Conservation (phyloP, 306 rosid genomes). For the Fragaria vesca region DNA sequence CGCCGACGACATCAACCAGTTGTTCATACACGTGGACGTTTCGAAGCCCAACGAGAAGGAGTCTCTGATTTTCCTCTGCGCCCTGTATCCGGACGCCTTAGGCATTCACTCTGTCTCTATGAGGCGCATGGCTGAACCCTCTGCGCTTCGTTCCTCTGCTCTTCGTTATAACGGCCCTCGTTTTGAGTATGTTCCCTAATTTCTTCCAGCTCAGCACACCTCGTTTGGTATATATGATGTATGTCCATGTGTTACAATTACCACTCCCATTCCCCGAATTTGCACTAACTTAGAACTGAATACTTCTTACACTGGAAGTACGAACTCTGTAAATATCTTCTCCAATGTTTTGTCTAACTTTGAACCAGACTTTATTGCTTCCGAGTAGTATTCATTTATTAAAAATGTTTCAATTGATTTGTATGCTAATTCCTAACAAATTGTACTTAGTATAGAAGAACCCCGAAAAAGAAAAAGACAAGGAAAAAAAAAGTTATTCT, state of each 20-base stretch:
- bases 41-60: slow-evolving; percentile 62
- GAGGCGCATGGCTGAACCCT: slow-evolving; percentile 47
- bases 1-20: slow-evolving; percentile 52
- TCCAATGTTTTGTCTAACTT: too few relatives aligned
- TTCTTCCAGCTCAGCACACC: too few relatives aligned
- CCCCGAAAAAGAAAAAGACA: neutral
- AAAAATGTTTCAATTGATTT: neutral
- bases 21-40: slow-evolving; percentile 74
- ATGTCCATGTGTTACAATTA: too few relatives aligned
- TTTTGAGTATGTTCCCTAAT: slow-evolving; percentile 54
- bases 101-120: slow-evolving; percentile 90
- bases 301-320: neutral
- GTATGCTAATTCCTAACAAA: neutral
- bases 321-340: neutral
- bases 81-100: slow-evolving; percentile 76
- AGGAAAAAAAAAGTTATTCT: neutral
- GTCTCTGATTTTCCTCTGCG: slow-evolving; percentile 69
- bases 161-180: slow-evolving; percentile 53
- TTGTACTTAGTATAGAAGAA: neutral
- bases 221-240: too few relatives aligned
- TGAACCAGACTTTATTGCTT: too few relatives aligned
- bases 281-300: neutral
- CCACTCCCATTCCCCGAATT: too few relatives aligned
- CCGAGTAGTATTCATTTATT: neutral
- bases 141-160: slow-evolving; percentile 32